Conservation (phyloP, 768 basidiomycete species). For the Tricholoma bakamatsutake region DNA sequence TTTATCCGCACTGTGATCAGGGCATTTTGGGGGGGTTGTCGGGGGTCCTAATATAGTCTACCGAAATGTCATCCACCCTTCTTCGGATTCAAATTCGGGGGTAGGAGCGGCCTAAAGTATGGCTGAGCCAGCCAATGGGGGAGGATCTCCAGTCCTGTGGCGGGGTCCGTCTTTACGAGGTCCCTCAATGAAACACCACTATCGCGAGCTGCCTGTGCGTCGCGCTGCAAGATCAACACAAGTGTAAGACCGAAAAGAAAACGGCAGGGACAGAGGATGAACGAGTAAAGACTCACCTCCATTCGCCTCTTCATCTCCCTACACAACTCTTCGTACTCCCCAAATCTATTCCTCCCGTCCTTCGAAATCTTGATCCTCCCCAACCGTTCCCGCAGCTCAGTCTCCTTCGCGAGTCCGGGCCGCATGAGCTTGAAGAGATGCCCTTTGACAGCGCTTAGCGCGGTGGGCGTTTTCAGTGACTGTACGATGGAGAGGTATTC, state of each 20-base stretch:
- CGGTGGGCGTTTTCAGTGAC: slow-evolving; percentile 62
- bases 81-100: neutral
- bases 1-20: no score
- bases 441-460: slow-evolving; percentile 75
- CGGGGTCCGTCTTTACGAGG: slow-evolving; percentile 26
- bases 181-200: slow-evolving; percentile 25
- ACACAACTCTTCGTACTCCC: slow-evolving; percentile 48
- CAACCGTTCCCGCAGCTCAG: slow-evolving; percentile 67
- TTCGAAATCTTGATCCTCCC: slow-evolving; percentile 39
- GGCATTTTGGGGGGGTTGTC: no score
- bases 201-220: slow-evolving; percentile 28
- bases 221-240: slow-evolving; percentile 32
- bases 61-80: neutral
- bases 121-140: slow-evolving; percentile 56
- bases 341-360: slow-evolving; percentile 23
- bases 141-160: slow-evolving; percentile 31
- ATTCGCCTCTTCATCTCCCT: slow-evolving; percentile 55
- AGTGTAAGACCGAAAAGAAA: slow-evolving; percentile 3
- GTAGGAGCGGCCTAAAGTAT: slow-evolving; percentile 45
- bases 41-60: no score
- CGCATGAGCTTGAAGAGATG: slow-evolving; percentile 92
- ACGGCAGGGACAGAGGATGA: neutral
- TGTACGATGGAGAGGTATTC: slow-evolving; percentile 84
- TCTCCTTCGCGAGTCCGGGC: slow-evolving; percentile 60
- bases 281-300: slow-evolving; percentile 23